phyloP scores from a whole-genome alignment of 306 rosid genomes.

The Sphenostylis stenocarpa region DNA sequence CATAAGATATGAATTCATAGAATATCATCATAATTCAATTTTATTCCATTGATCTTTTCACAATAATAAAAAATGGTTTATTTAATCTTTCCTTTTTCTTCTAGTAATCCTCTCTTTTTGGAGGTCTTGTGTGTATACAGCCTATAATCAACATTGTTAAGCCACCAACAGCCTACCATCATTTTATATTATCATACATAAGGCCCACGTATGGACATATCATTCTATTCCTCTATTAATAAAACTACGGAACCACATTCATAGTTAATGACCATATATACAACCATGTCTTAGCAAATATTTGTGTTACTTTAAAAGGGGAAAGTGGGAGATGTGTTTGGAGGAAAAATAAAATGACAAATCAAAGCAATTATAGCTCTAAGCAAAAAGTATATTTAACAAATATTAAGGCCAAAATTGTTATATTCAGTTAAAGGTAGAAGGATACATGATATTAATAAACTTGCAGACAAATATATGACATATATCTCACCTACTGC shows the following conservation, averaged over 20 bases:
- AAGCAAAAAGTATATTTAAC: not conserved
- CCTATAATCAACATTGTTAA: slow-evolving; percentile 14
- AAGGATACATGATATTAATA: not conserved
- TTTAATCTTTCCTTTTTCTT: not conserved
- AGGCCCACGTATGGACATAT: slow-evolving; percentile 14
- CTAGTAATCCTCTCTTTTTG: not conserved
- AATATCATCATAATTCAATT: slow-evolving; percentile 1
- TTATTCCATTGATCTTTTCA: slow-evolving; percentile 3
- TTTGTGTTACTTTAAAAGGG: slow-evolving; percentile 1
- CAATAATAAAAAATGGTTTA: not conserved
- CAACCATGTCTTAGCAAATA: slow-evolving; percentile 13
- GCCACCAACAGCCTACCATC: slow-evolving; percentile 1
- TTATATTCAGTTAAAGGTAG: slow-evolving; percentile 13
- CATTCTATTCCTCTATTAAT: not conserved
- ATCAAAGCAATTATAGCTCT: not conserved
- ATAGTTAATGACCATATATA: slow-evolving; percentile 8
- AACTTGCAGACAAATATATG: not conserved
- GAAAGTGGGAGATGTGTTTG: not conserved
- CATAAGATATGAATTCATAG: slow-evolving; percentile 3
- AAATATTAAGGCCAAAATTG: not conserved
- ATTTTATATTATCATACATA: not conserved
- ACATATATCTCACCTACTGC: slow-evolving; percentile 69
- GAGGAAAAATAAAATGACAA: not conserved
- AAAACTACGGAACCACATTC: not conserved
- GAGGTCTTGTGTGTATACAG: not conserved